phyloP scores from a whole-genome alignment of 192 early-diverging fungal genomes.

The Lunasporangiospora selenospora region DNA sequence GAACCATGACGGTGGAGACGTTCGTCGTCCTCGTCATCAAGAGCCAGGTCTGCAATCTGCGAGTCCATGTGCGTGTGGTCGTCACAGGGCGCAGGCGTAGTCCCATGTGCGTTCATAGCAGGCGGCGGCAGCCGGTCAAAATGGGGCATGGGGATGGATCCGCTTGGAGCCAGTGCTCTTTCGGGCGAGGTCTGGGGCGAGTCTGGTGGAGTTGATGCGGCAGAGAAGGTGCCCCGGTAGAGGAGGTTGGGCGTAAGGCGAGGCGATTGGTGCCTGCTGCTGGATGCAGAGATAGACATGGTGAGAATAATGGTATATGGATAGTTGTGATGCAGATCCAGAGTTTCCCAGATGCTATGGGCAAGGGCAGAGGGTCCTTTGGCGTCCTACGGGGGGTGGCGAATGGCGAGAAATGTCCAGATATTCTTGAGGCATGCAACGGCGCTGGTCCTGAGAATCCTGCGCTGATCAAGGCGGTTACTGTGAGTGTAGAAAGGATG shows the following conservation, averaged over 20 bases:
- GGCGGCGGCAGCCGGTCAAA: conserved; percentile 26
- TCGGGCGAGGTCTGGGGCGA: conserved; percentile 5
- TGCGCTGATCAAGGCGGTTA: too few relatives aligned
- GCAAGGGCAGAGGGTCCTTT: too few relatives aligned
- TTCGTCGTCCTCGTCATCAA: conserved; percentile 8
- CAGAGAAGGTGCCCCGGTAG: conserved; percentile 5
- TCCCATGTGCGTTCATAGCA: conserved; percentile 21
- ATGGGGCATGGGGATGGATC: not conserved
- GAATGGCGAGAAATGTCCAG: too few relatives aligned
- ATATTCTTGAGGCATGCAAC: too few relatives aligned
- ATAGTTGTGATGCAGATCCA: too few relatives aligned
- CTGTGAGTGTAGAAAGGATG: too few relatives aligned
- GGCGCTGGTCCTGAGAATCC: too few relatives aligned
- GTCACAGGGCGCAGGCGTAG: conserved; percentile 25
- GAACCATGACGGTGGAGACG: not conserved
- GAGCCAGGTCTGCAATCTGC: conserved; percentile 4
- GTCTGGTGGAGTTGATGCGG: not conserved
- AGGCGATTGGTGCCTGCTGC: too few relatives aligned
- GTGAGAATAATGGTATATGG: too few relatives aligned
- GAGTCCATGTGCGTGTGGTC: conserved; percentile 32
- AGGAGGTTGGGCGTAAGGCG: conserved; percentile 4
- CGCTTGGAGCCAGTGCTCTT: not conserved
- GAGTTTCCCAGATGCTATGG: too few relatives aligned
- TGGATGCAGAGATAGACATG: too few relatives aligned
- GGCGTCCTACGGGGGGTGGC: too few relatives aligned